A percentile compares a stretch with the other conserved stretches of the same genome.
phyloP scores from a whole-genome alignment of 2,329 filamentous ascomycete genomes.

The Diaporthe ampelina region DNA sequence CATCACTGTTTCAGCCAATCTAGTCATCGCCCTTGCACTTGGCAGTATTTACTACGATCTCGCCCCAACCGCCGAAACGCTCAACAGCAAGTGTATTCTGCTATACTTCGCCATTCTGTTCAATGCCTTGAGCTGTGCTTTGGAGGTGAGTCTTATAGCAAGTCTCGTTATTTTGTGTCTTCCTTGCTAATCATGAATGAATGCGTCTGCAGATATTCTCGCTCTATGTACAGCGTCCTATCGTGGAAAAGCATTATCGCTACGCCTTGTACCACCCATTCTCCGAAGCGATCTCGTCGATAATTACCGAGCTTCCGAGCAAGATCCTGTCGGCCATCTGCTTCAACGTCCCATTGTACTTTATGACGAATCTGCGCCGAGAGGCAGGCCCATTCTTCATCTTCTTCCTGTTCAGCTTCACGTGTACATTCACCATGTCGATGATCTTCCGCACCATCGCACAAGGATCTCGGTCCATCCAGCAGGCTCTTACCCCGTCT shows the following conservation, averaged over 20 bases:
- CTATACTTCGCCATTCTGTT: conserved; percentile 91
- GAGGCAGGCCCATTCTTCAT: conserved; percentile 86
- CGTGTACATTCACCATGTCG: conserved; percentile 82
- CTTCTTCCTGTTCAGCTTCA: conserved; percentile 83
- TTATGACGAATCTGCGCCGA: conserved; percentile 85
- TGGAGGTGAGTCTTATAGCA: conserved; percentile 67
- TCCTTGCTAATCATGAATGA: background rate
- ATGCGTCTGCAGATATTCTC: conserved; percentile 75
- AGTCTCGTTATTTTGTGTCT: conserved; percentile 38
- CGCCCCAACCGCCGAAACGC: conserved; percentile 72
- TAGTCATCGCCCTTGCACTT: conserved; percentile 82
- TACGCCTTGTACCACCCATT: conserved; percentile 95
- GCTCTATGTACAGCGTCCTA: conserved; percentile 88
- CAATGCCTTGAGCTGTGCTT: conserved; percentile 84
- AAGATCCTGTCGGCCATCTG: conserved; percentile 80
- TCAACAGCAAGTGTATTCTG: conserved; percentile 83
- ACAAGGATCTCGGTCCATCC: conserved; percentile 78
- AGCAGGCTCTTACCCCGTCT: conserved; percentile 73
- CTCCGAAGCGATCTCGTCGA: conserved; percentile 86
- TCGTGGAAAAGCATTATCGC: conserved; percentile 89
- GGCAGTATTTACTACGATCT: conserved; percentile 87
- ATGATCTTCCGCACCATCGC: conserved; percentile 89
- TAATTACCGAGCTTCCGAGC: conserved; percentile 88
- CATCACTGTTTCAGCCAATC: conserved; percentile 78
- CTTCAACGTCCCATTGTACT: conserved; percentile 88